phyloP scores from a whole-genome alignment of 768 basidiomycete species.

The Trametes cingulata region DNA sequence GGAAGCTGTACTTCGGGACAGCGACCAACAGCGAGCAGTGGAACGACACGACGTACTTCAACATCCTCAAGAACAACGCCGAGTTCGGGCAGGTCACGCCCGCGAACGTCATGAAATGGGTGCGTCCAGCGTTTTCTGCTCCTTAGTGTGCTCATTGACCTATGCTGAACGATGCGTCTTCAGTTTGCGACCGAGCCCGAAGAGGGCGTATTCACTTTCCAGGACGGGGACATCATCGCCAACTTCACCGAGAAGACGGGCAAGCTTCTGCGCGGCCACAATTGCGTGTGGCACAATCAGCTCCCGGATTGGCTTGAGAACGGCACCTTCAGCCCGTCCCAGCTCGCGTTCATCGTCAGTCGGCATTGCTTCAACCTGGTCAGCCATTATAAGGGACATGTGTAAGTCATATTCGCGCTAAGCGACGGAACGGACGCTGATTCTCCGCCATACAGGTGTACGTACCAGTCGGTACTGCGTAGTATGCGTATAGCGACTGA shows the following conservation, averaged over 20 bases:
- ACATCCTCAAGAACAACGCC: slow-evolving; percentile 38
- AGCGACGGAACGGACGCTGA: not conserved
- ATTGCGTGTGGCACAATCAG: slow-evolving; percentile 52
- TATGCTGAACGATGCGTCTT: not conserved
- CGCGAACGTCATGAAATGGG: slow-evolving; percentile 50
- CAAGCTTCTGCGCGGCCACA: slow-evolving; percentile 46
- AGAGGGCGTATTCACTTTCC: slow-evolving; percentile 49
- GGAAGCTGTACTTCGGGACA: slow-evolving; percentile 49
- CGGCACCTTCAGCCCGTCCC: slow-evolving; percentile 39
- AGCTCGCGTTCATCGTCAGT: slow-evolving; percentile 42
- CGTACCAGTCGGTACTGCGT: not conserved
- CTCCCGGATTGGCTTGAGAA: slow-evolving; percentile 50
- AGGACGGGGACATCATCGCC: slow-evolving; percentile 47
- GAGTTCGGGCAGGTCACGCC: slow-evolving; percentile 47
- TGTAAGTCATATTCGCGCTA: slow-evolving; percentile 35
- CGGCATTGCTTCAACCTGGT: slow-evolving; percentile 52
- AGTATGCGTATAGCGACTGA: not conserved
- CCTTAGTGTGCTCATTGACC: not conserved
- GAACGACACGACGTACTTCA: slow-evolving; percentile 39
- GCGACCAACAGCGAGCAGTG: slow-evolving; percentile 50
- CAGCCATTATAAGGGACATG: slow-evolving; percentile 51
- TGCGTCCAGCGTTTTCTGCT: not conserved
- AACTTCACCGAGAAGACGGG: slow-evolving; percentile 45
- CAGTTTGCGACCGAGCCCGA: slow-evolving; percentile 57
- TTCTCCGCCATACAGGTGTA: slow-evolving; percentile 12